A percentile compares a stretch with the other conserved stretches of the same genome.
Evolutionary conservation across 192 early-diverging fungal genomes (phyloP).

Genomic region (Chytriomyces hyalinus): DNA sequence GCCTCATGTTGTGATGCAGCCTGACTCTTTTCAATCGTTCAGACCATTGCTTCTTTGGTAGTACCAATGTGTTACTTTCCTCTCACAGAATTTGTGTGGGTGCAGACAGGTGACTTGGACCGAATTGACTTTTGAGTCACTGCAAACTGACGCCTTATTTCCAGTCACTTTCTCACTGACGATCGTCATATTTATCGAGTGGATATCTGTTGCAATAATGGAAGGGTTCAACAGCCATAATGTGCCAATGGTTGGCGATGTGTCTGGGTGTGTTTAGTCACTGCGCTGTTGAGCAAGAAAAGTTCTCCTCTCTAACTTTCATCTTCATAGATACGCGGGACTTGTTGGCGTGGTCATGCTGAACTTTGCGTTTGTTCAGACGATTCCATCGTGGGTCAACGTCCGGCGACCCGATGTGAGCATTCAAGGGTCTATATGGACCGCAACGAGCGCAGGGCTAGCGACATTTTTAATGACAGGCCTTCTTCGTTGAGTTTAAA

Average conservation of each 20-base stretch:
- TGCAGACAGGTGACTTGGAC: constrained; percentile 28
- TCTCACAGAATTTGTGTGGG: constrained; percentile 35
- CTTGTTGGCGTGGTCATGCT: constrained; percentile 53
- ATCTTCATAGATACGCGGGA: constrained; percentile 22
- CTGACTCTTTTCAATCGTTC: not conserved
- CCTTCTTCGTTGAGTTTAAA: constrained; percentile 30
- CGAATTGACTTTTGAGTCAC: not conserved
- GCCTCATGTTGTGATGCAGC: not conserved
- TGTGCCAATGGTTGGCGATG: constrained; percentile 26
- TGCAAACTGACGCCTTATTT: constrained; percentile 43
- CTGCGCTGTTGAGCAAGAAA: not conserved
- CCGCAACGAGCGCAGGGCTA: constrained; percentile 32
- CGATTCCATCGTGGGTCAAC: constrained; percentile 55
- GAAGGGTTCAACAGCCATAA: not conserved
- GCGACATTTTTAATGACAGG: constrained; percentile 48
- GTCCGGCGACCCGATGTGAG: constrained; percentile 53
- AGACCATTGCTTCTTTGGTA: constrained; percentile 19
- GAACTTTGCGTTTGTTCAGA: constrained; percentile 49
- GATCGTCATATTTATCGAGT: constrained; percentile 43
- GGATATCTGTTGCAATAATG: constrained; percentile 38
- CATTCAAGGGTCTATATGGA: constrained; percentile 53
- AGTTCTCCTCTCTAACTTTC: not conserved
- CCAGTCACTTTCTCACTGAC: constrained; percentile 45
- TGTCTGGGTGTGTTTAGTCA: not conserved
- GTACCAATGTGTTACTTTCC: constrained; percentile 36